Conservation (phyloP, 345 rosid genomes). For the Populus tremula region DNA sequence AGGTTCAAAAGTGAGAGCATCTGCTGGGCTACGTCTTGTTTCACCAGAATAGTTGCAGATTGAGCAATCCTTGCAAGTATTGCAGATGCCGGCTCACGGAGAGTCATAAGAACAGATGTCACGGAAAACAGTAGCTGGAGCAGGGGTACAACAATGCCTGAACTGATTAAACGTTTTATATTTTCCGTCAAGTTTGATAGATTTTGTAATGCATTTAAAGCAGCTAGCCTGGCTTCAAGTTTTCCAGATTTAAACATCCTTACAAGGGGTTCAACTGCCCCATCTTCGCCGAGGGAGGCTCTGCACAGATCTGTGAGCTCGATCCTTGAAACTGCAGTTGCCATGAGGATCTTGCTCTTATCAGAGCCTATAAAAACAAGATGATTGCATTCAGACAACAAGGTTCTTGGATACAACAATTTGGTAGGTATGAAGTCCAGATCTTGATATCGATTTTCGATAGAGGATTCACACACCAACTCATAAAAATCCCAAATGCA, state of each 20-base stretch:
- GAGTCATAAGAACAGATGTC: slow-evolving; percentile 74
- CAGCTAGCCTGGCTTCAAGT: slow-evolving; percentile 63
- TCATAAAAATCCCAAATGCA: not conserved
- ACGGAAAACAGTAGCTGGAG: slow-evolving; percentile 79
- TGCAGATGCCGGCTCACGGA: slow-evolving; percentile 73
- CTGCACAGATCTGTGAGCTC: slow-evolving; percentile 65
- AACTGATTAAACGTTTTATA: slow-evolving; percentile 40
- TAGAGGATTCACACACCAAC: not conserved
- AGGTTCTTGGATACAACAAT: too few relatives aligned
- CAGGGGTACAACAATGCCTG: slow-evolving; percentile 50
- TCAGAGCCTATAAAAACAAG: slow-evolving; percentile 53
- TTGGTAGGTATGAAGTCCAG: not conserved
- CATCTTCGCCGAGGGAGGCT: slow-evolving; percentile 61
- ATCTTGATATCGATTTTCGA: not conserved
- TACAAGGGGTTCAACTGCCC: slow-evolving; percentile 57
- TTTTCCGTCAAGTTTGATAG: slow-evolving; percentile 49
- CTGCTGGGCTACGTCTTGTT: slow-evolving; percentile 62
- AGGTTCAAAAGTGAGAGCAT: slow-evolving; percentile 70
- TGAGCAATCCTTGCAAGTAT: slow-evolving; percentile 62
- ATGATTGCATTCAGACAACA: not conserved
- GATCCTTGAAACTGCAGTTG: slow-evolving; percentile 62
- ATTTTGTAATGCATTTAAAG: slow-evolving; percentile 61
- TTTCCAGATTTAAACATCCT: slow-evolving; percentile 63
- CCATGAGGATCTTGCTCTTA: slow-evolving; percentile 78
- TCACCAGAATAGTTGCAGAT: slow-evolving; percentile 55